These are phyloP conservation scores for Scheffersomyces insectosa DNA, from an alignment of 1,139 yeast genomes.

Conservation along the genomic window DNA sequence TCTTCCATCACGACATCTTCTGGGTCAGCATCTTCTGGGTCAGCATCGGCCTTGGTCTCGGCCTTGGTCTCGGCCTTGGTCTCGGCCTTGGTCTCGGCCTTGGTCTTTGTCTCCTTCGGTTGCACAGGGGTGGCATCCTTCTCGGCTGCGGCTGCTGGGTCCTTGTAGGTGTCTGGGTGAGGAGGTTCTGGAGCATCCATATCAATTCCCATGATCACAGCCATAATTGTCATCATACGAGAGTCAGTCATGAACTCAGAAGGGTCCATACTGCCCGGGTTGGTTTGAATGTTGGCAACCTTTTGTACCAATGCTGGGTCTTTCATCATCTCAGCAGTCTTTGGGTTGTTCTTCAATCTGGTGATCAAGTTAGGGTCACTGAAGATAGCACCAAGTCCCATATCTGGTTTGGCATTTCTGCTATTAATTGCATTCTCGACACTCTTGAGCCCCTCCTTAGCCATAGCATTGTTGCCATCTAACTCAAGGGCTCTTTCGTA, in stretches of 20 bases:
- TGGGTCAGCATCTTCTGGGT: conserved; percentile 17
- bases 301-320: conserved; percentile 84
- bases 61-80: background rate
- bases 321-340: conserved; percentile 81
- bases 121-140: conserved; percentile 15
- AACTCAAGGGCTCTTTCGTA: conserved; percentile 82
- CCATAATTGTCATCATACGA: conserved; percentile 85
- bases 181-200: conserved; percentile 49
- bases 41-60: conserved; percentile 3
- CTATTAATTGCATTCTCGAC: conserved; percentile 59
- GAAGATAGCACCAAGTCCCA: conserved; percentile 78
- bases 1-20: conserved; percentile 41
- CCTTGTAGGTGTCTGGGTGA: conserved; percentile 14
- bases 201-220: conserved; percentile 83
- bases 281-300: conserved; percentile 60
- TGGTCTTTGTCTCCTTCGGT: conserved; percentile 4
- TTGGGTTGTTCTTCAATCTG: conserved; percentile 79
- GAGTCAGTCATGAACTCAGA: conserved; percentile 73
- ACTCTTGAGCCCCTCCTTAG: conserved; percentile 74
- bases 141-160: conserved; percentile 11
- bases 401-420: conserved; percentile 56
- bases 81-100: too few relatives aligned
- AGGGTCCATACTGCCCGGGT: conserved; percentile 69
- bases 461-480: conserved; percentile 84
- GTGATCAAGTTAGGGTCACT: conserved; percentile 77